Evolutionary conservation across 2,329 filamentous ascomycete genomes (phyloP).

Genomic region (Pyrenochaeta sp.): DNA sequence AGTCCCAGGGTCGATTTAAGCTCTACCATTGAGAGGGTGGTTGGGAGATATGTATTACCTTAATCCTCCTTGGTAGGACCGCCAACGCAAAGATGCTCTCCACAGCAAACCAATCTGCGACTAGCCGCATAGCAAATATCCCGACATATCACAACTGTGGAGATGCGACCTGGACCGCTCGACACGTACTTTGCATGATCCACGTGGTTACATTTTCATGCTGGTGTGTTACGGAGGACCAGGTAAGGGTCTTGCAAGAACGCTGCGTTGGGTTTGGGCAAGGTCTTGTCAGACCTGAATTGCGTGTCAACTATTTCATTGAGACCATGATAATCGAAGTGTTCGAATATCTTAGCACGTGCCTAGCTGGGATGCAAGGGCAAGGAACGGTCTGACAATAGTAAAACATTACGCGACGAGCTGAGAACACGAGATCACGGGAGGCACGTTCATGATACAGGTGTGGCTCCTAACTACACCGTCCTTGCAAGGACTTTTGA

Average conservation of each 20-base stretch:
- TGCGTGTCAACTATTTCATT: neutral
- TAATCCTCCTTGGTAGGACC: neutral
- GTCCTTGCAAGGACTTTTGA: no score
- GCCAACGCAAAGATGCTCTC: neutral
- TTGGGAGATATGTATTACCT: neutral
- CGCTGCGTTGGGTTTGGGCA: neutral
- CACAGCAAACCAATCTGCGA: neutral
- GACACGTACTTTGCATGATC: neutral
- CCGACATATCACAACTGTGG: neutral
- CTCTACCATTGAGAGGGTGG: neutral
- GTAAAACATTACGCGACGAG: neutral
- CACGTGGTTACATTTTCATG: neutral
- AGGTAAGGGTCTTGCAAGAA: neutral
- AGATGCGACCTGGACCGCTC: neutral
- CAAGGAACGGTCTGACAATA: neutral
- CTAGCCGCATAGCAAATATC: neutral
- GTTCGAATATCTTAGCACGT: neutral
- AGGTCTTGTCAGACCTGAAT: neutral
- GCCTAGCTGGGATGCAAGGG: neutral
- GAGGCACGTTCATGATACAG: no score
- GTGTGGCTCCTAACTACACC: no score
- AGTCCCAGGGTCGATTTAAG: neutral
- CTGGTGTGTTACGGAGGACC: neutral
- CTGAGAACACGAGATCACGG: no score
- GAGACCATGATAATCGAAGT: neutral